Evolutionary conservation across 768 basidiomycete genomes (phyloP), one percentile per base, ranked within the genome.

Genomic region (Rhizopogon rudus): DNA sequence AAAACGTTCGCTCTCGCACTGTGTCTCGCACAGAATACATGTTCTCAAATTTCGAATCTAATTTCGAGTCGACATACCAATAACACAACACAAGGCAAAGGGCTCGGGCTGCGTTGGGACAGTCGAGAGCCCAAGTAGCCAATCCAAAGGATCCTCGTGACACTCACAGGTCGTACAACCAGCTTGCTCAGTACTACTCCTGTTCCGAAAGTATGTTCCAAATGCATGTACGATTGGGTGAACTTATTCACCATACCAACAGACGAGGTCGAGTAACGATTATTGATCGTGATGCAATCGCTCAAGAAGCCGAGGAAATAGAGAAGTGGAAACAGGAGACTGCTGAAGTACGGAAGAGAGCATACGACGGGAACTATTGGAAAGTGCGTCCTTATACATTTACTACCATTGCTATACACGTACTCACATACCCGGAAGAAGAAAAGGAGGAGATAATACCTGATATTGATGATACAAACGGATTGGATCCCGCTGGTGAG

Each of bases 391-490:
- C 17, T 42, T 53, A 53, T 12, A 17, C 37, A 7, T 33, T 6
- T 33, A 28, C 45, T 37, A 25, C 29, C 48, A 54, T 54, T 35
- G 5, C 44, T 39, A 60, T 20, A 20, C 20, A 20, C 20, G 20
- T 44, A 20, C 40, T 46, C 16, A 20, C 37, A 13, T 25, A 28
- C 25, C 28, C 25, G 52, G 20, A 13, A 98, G 96, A 93, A 79
- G 93, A 98, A 69, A 93, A 91, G 59, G 84, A 90, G 54, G 88
- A 88, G 25, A 70, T 85, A 17, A 73, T 89, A 35, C 90, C 91
- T 2, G 94, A 98, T 58, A 81, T 98, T 0, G 95, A 98, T 71
- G 97, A 99, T 68, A 90, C 92, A 5, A 97, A 99, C 63, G 96
- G 91, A 1, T 67, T 94, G 46, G 94, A 98, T 64, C 91, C 93